phyloP scores from a whole-genome alignment of 2,329 filamentous ascomycete species.

The Colletotrichum tofieldiae region DNA sequence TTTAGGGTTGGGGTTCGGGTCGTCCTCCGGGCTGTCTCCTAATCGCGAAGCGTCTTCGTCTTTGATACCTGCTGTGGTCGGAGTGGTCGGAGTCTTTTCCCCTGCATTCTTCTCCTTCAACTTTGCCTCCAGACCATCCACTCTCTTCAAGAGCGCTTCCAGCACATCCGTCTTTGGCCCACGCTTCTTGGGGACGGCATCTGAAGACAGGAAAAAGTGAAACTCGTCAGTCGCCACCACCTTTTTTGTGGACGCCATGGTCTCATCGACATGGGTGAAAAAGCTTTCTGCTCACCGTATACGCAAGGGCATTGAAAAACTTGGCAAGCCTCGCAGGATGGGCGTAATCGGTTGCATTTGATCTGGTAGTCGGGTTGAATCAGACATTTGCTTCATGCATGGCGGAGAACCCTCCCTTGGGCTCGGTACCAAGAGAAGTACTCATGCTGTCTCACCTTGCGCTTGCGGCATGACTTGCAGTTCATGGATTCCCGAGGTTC shows the following conservation, averaged over 20 bases:
- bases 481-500: slow-evolving; percentile 94
- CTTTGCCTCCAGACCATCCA: slow-evolving; percentile 87
- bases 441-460: slow-evolving; percentile 75
- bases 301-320: slow-evolving; percentile 91
- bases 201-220: slow-evolving; percentile 58
- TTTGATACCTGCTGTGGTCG: slow-evolving; percentile 43
- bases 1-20: slow-evolving; percentile 59
- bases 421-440: not conserved
- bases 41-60: slow-evolving; percentile 47
- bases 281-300: slow-evolving; percentile 76
- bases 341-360: slow-evolving; percentile 89
- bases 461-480: slow-evolving; percentile 93
- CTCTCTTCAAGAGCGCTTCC: slow-evolving; percentile 86
- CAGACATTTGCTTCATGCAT: slow-evolving; percentile 18
- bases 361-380: slow-evolving; percentile 69
- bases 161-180: slow-evolving; percentile 92
- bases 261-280: not conserved
- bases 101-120: slow-evolving; percentile 77
- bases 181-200: slow-evolving; percentile 90
- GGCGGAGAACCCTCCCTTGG: not conserved
- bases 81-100: slow-evolving; percentile 48
- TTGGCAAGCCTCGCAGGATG: slow-evolving; percentile 90
- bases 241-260: not conserved
- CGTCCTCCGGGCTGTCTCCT: slow-evolving; percentile 51
- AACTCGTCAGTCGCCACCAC: slow-evolving; percentile 23